Evolutionary conservation across 1,284 basidiomycete genomes (phyloP).

Genomic region (Pyrrhoderma noxium): DNA sequence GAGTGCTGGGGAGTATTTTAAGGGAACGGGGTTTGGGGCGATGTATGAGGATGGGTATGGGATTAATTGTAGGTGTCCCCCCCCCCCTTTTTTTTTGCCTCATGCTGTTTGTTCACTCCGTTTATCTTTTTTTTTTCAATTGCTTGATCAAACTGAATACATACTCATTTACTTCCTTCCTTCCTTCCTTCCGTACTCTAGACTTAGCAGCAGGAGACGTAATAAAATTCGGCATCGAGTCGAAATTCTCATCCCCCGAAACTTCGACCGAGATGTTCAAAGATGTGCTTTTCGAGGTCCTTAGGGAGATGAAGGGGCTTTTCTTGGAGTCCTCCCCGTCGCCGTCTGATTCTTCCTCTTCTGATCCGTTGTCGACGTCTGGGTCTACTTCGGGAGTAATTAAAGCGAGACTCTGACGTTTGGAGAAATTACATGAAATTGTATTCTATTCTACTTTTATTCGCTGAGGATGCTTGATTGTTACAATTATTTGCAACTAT

Average conservation of each 20-base stretch:
- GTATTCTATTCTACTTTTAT: neutral
- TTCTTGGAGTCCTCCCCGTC: too few species aligned
- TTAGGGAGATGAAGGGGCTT: constrained; percentile 75
- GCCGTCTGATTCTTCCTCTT: constrained; percentile 12
- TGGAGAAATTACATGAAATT: constrained; percentile 13
- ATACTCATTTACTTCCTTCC: too few species aligned
- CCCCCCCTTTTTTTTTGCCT: neutral
- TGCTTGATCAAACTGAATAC: too few species aligned
- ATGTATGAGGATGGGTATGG: constrained; percentile 83
- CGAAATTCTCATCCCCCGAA: constrained; percentile 63
- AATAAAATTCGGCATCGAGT: constrained; percentile 95
- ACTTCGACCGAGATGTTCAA: constrained; percentile 76
- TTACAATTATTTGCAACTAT: too few species aligned
- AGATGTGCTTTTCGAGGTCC: constrained; percentile 54
- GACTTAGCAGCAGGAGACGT: constrained; percentile 77
- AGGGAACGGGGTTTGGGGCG: constrained; percentile 87
- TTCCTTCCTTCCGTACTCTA: too few species aligned
- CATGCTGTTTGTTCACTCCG: constrained; percentile 8
- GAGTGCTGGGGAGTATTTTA: constrained; percentile 81
- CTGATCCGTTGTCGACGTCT: neutral
- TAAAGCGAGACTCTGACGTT: constrained; percentile 14
- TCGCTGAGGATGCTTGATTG: too few species aligned
- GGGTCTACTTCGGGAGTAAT: constrained; percentile 32
- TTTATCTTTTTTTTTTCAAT: too few species aligned
- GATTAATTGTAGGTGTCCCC: constrained; percentile 85